phyloP scores from a whole-genome alignment of 176 grass and related monocot species.

The bread wheat (Triticum aestivum) region DNA sequence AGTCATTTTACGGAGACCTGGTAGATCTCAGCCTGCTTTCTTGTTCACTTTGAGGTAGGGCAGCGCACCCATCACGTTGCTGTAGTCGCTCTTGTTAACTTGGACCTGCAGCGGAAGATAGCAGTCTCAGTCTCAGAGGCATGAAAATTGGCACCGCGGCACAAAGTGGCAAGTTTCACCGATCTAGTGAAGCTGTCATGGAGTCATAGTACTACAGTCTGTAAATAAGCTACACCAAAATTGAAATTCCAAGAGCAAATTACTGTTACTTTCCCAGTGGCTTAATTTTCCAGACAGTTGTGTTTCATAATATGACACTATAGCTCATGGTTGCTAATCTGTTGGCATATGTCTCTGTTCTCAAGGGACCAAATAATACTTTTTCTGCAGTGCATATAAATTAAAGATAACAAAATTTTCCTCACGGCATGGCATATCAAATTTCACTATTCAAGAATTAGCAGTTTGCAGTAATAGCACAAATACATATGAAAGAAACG shows the following conservation, averaged over 20 bases:
- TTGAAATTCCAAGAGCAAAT: background rate
- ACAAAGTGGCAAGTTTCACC: background rate
- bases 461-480: background rate
- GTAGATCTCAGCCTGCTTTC: slow-evolving; percentile 59
- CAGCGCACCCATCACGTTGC: slow-evolving; percentile 70
- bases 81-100: slow-evolving; percentile 82
- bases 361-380: background rate
- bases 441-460: background rate
- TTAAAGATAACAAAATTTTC: background rate
- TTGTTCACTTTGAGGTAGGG: slow-evolving; percentile 94
- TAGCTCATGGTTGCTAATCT: background rate
- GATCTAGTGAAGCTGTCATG: background rate
- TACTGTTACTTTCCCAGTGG: background rate
- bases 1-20: background rate
- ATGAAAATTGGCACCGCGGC: background rate
- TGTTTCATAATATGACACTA: background rate
- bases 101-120: slow-evolving; percentile 53
- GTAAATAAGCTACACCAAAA: background rate
- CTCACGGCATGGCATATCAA: background rate
- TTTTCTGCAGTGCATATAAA: background rate
- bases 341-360: background rate
- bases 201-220: background rate
- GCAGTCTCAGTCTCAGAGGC: slow-evolving; percentile 38
- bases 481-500: background rate
- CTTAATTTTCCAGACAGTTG: background rate